A percentile compares a stretch with the other conserved stretches of the same genome.
phyloP scores from a whole-genome alignment of 306 rosid genomes.

The Rosa lucieae region DNA sequence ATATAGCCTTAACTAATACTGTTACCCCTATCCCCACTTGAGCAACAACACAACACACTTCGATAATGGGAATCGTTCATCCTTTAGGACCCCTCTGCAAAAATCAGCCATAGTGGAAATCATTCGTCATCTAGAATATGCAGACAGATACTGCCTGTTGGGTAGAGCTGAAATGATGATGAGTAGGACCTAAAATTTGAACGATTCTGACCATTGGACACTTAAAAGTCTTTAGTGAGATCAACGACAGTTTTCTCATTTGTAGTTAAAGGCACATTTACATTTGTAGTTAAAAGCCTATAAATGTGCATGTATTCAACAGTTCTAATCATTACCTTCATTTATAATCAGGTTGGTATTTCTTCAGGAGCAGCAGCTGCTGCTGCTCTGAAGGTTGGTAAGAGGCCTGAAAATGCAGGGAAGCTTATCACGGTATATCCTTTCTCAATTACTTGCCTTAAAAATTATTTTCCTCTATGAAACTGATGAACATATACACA shows the following conservation, averaged over 20 bases:
- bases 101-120: neutral
- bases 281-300: neutral
- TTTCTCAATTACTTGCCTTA: neutral
- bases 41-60: neutral
- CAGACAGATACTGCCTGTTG: neutral
- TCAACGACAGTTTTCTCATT: neutral
- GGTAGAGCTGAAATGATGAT: neutral
- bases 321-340: conserved; percentile 20
- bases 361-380: conserved; percentile 98
- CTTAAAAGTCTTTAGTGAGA: neutral
- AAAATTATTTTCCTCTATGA: neutral
- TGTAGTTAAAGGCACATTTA: neutral
- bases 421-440: conserved; percentile 79
- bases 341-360: conserved; percentile 78
- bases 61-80: neutral
- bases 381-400: conserved; percentile 88
- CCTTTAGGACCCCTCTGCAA: neutral
- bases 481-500: neutral
- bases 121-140: neutral
- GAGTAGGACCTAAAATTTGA: neutral
- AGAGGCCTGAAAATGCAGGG: conserved; percentile 92
- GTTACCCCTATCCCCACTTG: neutral
- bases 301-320: neutral
- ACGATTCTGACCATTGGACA: neutral
- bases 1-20: neutral